Percentiles rank a stretch among this genome's conserved stretches.
Evolutionary conservation across 805 yeast genomes (phyloP).

Genomic region (Candida arabinofermentans): DNA sequence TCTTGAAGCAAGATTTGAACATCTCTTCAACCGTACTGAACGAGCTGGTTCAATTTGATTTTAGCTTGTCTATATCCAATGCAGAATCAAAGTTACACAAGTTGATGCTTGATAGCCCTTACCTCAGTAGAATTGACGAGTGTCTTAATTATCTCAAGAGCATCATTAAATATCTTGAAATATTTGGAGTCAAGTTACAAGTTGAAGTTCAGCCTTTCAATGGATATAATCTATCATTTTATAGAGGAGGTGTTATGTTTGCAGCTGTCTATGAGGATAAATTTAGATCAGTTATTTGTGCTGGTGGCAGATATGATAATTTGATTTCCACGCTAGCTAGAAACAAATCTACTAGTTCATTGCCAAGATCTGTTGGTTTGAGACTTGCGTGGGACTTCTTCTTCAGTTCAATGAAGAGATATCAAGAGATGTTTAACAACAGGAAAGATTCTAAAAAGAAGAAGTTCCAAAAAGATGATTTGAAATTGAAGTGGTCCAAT

Average conservation of each 20-base stretch:
- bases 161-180: conserved; percentile 49
- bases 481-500: conserved; percentile 35
- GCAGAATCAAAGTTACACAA: conserved; percentile 62
- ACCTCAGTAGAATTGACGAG: conserved; percentile 54
- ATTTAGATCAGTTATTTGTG: conserved; percentile 55
- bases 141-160: conserved; percentile 59
- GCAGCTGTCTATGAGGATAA: conserved; percentile 72
- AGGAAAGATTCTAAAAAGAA: conserved; percentile 26
- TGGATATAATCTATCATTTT: conserved; percentile 77
- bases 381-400: conserved; percentile 72
- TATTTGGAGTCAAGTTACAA: conserved; percentile 47
- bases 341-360: conserved; percentile 26
- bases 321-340: conserved; percentile 66
- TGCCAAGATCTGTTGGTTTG: conserved; percentile 78
- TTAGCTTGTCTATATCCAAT: conserved; percentile 61
- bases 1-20: conserved; percentile 58
- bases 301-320: conserved; percentile 91
- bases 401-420: conserved; percentile 46
- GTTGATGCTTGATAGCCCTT: conserved; percentile 71
- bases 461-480: conserved; percentile 30
- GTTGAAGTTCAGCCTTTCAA: conserved; percentile 76
- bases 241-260: conserved; percentile 81
- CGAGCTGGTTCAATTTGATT: conserved; percentile 78
- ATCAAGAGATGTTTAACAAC: conserved; percentile 34
- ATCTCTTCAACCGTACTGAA: conserved; percentile 79